Evolutionary conservation across 2,329 filamentous ascomycete species (phyloP), one percentile per base, ranked within the genome.

Genomic region (Talaromyces pinophilus): DNA sequence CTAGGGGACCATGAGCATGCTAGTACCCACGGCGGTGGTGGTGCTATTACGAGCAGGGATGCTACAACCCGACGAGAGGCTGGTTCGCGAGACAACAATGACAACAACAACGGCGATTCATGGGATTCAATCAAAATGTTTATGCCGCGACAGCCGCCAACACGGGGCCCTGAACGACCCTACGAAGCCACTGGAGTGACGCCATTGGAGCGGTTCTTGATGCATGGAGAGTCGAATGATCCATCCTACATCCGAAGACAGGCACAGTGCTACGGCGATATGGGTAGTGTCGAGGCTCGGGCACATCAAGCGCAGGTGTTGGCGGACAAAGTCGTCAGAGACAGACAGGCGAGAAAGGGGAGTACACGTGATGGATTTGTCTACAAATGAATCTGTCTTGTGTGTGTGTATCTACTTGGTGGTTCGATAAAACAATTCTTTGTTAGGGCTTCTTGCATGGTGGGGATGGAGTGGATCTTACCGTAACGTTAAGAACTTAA

Each of bases 171-270:
- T 15, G 30, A 33, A 25, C 38, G 35, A 30, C 22, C 30, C 10
- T 11, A 42, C 57, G 30, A 13, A 62, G 5, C 35, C 5, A 68
- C 57, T n/a, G 63, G 61, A 3, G 70, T 69, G 10, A 67, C 62
- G 5, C 73, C 73, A 3, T 59, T 75, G 13, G 72, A 75, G 30
- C 70, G 73, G 5, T 73, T 71, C 46, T 64, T 75, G 5, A 72
- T 70, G 0, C 70, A 70, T 6, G 68, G 68, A 33, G 72, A 69
- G 30, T 66, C 65, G 17, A 70, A 68, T 54, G 71, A 72, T 28
- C 71, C 68, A 7, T 66, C 65, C 15, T 69, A 68, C 54, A 68
- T 70, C 33, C 64, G 64, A 15, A 65, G 68, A 50, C 57, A 68
- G 10, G 54, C 70, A 59, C 0, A 64, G 65, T 22, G 62, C 10